Evolutionary conservation across 768 basidiomycete species (phyloP).

Genomic region (Dioszegia hungarica): DNA sequence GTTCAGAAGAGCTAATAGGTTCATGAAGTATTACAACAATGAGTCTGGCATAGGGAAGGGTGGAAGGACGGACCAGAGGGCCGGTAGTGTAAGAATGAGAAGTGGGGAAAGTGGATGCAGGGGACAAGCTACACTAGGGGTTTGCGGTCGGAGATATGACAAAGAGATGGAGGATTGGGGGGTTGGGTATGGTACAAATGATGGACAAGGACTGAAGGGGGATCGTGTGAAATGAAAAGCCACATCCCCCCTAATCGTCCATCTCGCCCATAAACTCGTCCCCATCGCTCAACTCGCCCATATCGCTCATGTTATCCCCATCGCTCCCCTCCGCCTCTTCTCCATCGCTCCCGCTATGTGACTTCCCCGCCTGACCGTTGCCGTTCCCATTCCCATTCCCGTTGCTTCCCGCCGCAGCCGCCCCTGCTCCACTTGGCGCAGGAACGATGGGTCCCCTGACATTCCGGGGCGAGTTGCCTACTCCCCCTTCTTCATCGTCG

Average conservation of each 20-base stretch:
- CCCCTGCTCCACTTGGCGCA: not conserved
- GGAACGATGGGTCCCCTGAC: not conserved
- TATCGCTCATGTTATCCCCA: constrained; percentile 52
- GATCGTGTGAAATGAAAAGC: not conserved
- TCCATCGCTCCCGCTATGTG: constrained; percentile 8
- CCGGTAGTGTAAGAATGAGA: no score
- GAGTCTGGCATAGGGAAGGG: no score
- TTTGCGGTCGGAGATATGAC: no score
- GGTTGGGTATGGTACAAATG: not conserved
- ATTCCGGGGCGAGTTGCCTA: not conserved
- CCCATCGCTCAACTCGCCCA: constrained; percentile 46
- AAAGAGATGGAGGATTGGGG: no score
- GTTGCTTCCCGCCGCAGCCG: constrained; percentile 9
- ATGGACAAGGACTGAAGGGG: not conserved
- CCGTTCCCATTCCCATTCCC: constrained; percentile 12
- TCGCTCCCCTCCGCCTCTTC: constrained; percentile 48
- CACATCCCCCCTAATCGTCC: constrained; percentile 29
- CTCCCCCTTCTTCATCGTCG: constrained; percentile 49
- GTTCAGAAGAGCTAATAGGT: no score
- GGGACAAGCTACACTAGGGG: no score
- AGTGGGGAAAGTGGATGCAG: no score
- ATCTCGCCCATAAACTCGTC: constrained; percentile 48
- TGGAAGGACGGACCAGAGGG: no score
- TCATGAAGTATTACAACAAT: no score
- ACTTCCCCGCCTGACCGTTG: constrained; percentile 11